Evolutionary conservation across 305 asterid species (phyloP), one percentile per base, ranked within the genome.

Genomic region (Fraxinus velutina): DNA sequence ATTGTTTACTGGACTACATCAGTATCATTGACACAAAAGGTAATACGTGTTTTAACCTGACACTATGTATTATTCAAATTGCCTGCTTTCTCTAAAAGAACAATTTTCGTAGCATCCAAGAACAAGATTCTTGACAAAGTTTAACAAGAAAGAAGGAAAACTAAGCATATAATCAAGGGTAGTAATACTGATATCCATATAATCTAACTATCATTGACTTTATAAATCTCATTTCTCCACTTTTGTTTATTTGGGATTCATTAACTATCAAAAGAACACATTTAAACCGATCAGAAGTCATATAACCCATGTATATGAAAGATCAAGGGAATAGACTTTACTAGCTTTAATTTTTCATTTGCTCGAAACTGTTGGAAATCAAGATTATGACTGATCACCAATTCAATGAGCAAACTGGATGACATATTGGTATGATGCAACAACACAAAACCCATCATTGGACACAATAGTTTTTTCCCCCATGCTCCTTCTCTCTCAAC

Each of bases 351-450:
- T n/a, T 36, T 21, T 17, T 15, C 13, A 12, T n/a, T 57, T 19
- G n/a, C 29, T 77, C 2, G 17, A 7, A 13, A 22, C 27, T 13
- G 30, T 13, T 68, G 84, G 37, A 81, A 77, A 79, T 19, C 39
- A 33, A 76, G 17, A 42, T 29, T 44, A 73, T 17, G 68, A 76
- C 94, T 89, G 39, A 34, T 34, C 86, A 93, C 98, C 94, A 91
- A 86, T 88, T 94, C 97, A 78, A 95, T 93, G 87, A 92, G 95
- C 91, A 95, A 85, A 80, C 84, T 88, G 76, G 92, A 90, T 77
- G 96, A 89, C 83, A 89, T 90, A 44, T 93, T 75, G 89, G 87
- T 79, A 92, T 83, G 86, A 97, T 95, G 83, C 97, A 94, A 64
- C 92, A 90, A 66, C 89, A 81, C 17, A 97, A 92, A 87, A 92